Evolutionary conservation across 2,329 filamentous ascomycete genomes (phyloP), one percentile per base, ranked within the genome.

Genomic region (Aspergillus sclerotialis): DNA sequence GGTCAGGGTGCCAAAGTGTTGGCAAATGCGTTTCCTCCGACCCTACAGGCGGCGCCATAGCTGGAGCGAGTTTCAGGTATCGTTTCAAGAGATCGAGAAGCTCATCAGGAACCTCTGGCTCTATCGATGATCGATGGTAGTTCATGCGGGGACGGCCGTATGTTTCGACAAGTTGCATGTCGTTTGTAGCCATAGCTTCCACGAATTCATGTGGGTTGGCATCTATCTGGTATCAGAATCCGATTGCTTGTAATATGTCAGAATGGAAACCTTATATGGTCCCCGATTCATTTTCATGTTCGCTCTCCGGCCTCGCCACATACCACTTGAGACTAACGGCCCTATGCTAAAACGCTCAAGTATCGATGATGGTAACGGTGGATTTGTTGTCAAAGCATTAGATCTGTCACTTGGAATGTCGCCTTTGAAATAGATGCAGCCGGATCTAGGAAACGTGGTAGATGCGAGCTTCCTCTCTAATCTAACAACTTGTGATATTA

Each of bases 191-290:
- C 9, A 56, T 30, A 16, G 48, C 46, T 11, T 29, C 12, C 7
- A 44, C 44, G 36, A 53, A 55, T 11, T 48, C 46, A n/a, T 15
- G 10, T 8, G 40, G 10, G 28, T 42, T 7, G 15, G 15, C 17
- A 45, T 47, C 50, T 54, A n/a, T n/a, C n/a, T n/a, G 27, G 16
- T 13, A 18, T 14, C 10, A 30, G 37, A 23, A 48, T 28, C 7
- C 14, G 4, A 1, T 12, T 12, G 14, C 14, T 12, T 14, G 10
- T 10, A 11, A 16, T 7, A 11, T 11, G n/a, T 26, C n/a, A n/a
- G n/a, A n/a, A n/a, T n/a, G n/a, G n/a, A n/a, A n/a, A n/a, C 38
- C 55, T 44, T 29, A 58, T 51, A 58, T 26, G 54, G 52, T 2
- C 55, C 53, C 31, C 50, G 41, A 39, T 55, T 48, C 13, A 55